Percentiles rank a stretch among this genome's conserved stretches.
phyloP scores from a whole-genome alignment of 306 rosid species.

The Castanospermum australe region DNA sequence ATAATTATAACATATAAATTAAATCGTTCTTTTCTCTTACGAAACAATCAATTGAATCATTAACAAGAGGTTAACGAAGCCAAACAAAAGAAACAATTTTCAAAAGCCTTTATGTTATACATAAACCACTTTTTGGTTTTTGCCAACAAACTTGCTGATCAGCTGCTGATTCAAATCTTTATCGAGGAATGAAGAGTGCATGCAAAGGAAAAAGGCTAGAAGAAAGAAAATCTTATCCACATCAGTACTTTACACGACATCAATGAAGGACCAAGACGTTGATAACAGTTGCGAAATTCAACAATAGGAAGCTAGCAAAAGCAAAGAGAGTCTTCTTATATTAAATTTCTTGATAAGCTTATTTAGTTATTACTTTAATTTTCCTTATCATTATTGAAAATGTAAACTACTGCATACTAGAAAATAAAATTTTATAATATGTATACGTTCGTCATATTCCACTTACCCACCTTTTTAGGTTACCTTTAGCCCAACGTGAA shows the following conservation, averaged over 20 bases:
- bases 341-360: slow-evolving; percentile 9
- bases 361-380: not conserved
- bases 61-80: not conserved
- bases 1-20: not conserved
- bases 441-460: not conserved
- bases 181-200: slow-evolving; percentile 17
- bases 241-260: slow-evolving; percentile 60
- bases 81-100: slow-evolving; percentile 13
- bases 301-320: not conserved
- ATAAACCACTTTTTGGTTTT: slow-evolving; percentile 22
- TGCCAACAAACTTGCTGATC: slow-evolving; percentile 20
- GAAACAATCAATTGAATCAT: not conserved
- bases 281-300: not conserved
- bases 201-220: not conserved
- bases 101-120: slow-evolving; percentile 7
- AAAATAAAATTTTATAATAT: not conserved
- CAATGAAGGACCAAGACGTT: not conserved
- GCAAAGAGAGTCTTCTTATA: not conserved
- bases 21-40: not conserved
- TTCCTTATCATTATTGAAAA: not conserved
- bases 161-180: slow-evolving; percentile 45
- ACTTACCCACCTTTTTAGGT: not conserved
- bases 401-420: not conserved
- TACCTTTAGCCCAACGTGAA: not conserved
- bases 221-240: slow-evolving; percentile 48